Percentiles rank a stretch among this genome's conserved stretches.
phyloP scores from a whole-genome alignment of 371 early-diverging fungal genomes.

The Mortierella sp. region DNA sequence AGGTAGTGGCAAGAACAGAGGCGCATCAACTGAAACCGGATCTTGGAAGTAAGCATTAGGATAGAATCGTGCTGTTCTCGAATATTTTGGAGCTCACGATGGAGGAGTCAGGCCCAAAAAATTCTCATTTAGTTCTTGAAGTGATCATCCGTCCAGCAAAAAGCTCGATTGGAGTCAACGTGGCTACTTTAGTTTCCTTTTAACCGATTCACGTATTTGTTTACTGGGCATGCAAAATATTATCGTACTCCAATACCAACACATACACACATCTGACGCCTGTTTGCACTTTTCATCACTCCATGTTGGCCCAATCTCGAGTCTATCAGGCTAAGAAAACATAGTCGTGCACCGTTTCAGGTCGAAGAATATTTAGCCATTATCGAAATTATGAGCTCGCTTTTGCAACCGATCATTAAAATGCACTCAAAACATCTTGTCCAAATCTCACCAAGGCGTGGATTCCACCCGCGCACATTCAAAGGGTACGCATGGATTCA shows the following conservation, averaged over 20 bases:
- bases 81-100: constrained; percentile 1
- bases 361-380: background rate
- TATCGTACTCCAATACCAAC: background rate
- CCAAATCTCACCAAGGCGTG: no score
- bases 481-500: no score
- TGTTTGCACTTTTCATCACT: background rate
- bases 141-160: background rate
- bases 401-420: no score
- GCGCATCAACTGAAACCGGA: background rate
- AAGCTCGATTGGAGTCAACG: background rate
- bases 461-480: no score
- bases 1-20: background rate
- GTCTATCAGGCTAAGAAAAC: background rate
- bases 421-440: no score
- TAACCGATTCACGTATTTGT: background rate
- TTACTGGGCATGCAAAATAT: background rate
- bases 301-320: constrained; percentile 12
- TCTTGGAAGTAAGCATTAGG: background rate
- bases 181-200: background rate
- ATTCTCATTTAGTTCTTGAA: constrained; percentile 3
- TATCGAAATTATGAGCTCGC: background rate
- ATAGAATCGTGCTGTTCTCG: background rate
- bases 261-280: background rate
- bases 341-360: background rate
- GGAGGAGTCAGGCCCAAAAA: background rate